These are phyloP conservation scores for Chrysanthemum seticuspe DNA, from an alignment of 129 eudicot species.

Conservation along the genomic window DNA sequence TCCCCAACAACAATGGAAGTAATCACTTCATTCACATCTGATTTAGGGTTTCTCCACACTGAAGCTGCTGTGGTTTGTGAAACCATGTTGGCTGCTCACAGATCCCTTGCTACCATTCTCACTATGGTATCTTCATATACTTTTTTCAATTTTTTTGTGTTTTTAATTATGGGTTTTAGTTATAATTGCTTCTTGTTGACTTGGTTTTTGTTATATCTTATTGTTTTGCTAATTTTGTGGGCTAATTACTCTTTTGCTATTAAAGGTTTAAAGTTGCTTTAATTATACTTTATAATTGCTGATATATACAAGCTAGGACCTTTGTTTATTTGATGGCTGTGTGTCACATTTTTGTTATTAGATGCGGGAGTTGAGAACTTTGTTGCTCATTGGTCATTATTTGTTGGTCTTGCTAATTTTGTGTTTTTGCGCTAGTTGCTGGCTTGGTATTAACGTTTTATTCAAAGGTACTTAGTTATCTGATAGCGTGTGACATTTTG, in stretches of 20 bases:
- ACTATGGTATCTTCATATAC: conserved; percentile 37
- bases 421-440: too few relatives aligned
- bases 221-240: conserved; percentile 5
- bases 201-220: neutral
- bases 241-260: neutral
- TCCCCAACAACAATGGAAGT: conserved; percentile 45
- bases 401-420: too few relatives aligned
- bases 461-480: too few relatives aligned
- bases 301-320: conserved; percentile 4
- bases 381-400: too few relatives aligned
- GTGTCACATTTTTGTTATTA: neutral
- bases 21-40: conserved; percentile 32
- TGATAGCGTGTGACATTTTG: too few relatives aligned
- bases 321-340: conserved; percentile 5
- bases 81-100: conserved; percentile 65
- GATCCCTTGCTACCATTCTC: conserved; percentile 55
- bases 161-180: neutral
- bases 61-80: conserved; percentile 42
- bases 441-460: too few relatives aligned
- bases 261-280: neutral
- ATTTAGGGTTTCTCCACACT: conserved; percentile 37
- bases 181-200: conserved; percentile 4
- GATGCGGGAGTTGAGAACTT: neutral
- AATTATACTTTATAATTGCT: neutral
- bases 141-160: neutral